Conservation (phyloP, 1,139 yeast genomes). For the Hemisphaericaspora subhashii region DNA sequence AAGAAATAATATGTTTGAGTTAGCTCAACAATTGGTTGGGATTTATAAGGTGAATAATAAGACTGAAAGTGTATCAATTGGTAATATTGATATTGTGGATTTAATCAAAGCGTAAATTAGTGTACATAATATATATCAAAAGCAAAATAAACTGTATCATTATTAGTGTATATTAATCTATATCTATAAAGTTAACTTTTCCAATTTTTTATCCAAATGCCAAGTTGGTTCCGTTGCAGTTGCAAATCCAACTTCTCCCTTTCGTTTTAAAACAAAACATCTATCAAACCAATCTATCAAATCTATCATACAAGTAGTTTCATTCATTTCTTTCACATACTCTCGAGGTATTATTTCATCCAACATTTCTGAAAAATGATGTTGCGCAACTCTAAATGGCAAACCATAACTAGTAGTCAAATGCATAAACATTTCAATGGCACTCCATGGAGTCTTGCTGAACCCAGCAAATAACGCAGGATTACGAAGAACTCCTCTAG, state of each 20-base stretch:
- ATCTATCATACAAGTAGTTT: conserved; percentile 54
- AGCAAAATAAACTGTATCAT: neutral
- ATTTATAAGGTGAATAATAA: conserved; percentile 90
- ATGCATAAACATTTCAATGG: conserved; percentile 81
- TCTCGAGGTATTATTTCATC: conserved; percentile 57
- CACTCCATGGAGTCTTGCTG: conserved; percentile 81
- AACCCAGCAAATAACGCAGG: conserved; percentile 86
- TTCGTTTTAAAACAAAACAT: conserved; percentile 62
- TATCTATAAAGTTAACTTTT: conserved; percentile 4
- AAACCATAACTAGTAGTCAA: conserved; percentile 76
- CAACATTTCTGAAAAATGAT: conserved; percentile 86
- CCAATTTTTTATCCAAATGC: conserved; percentile 13
- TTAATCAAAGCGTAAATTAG: neutral
- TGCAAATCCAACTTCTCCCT: conserved; percentile 70
- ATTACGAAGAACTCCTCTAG: conserved; percentile 79
- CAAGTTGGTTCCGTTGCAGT: conserved; percentile 56
- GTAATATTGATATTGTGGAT: conserved; percentile 50
- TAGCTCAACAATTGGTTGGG: conserved; percentile 92
- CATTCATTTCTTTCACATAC: conserved; percentile 65
- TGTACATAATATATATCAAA: neutral
- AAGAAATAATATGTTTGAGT: conserved; percentile 96
- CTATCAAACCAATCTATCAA: conserved; percentile 81
- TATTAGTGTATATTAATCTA: neutral
- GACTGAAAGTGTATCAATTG: conserved; percentile 80
- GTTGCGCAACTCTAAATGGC: conserved; percentile 81